Evolutionary conservation across 495 filamentous ascomycete species (phyloP).

Genomic region (Peziza echinospora): DNA sequence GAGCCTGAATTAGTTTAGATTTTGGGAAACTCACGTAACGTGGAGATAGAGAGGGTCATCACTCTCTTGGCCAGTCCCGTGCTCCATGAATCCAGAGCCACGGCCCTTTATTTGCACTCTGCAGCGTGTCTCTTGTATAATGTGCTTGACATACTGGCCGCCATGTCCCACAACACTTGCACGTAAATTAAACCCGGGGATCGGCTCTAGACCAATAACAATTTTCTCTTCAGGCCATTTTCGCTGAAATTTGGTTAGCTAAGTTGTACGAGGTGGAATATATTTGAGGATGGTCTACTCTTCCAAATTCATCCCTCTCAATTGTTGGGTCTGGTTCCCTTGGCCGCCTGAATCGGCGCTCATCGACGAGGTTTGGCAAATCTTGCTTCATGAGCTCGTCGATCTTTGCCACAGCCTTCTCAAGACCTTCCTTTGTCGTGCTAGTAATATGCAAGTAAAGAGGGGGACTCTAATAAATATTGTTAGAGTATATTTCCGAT

Average conservation of each 20-base stretch:
- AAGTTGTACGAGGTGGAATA: background rate
- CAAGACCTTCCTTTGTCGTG: constrained; percentile 75
- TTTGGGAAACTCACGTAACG: constrained; percentile 49
- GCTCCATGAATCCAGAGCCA: constrained; percentile 86
- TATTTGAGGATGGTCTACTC: constrained; percentile 34
- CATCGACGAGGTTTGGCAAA: constrained; percentile 82
- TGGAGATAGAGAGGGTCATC: constrained; percentile 92
- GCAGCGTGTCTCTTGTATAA: constrained; percentile 81
- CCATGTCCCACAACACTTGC: constrained; percentile 89
- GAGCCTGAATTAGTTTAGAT: background rate
- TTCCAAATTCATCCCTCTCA: constrained; percentile 86
- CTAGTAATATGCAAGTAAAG: constrained; percentile 90
- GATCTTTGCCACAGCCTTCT: constrained; percentile 64
- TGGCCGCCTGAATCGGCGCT: constrained; percentile 65
- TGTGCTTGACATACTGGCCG: constrained; percentile 88
- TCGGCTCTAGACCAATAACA: constrained; percentile 67
- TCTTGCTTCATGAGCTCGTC: constrained; percentile 93
- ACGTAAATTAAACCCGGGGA: constrained; percentile 88
- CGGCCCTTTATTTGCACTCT: constrained; percentile 95
- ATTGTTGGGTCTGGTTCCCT: constrained; percentile 59
- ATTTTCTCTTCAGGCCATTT: constrained; percentile 98
- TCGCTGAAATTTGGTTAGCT: constrained; percentile 35
- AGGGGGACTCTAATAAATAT: constrained; percentile 56
- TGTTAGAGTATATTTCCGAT: constrained; percentile 1
- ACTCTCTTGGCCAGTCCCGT: constrained; percentile 59